Evolutionary conservation across 2,329 filamentous ascomycete species (phyloP).

Genomic region (Lachnellula hyalina): DNA sequence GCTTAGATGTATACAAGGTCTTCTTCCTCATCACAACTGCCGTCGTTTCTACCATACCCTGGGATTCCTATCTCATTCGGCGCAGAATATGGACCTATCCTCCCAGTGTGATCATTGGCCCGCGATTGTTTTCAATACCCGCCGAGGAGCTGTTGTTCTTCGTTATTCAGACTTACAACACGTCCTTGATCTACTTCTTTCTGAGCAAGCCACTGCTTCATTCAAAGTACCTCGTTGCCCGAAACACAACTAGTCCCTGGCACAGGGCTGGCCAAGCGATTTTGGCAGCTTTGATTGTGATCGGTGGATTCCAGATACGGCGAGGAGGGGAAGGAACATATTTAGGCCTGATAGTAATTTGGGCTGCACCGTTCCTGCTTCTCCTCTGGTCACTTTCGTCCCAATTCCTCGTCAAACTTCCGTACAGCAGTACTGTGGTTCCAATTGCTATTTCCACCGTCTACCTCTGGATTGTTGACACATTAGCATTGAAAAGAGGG

Average conservation of each 20-base stretch:
- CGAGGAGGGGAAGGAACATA: conserved; percentile 53
- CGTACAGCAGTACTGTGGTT: conserved; percentile 49
- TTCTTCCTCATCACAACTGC: conserved; percentile 56
- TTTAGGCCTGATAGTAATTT: conserved; percentile 62
- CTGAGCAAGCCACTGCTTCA: conserved; percentile 59
- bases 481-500: conserved; percentile 58
- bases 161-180: conserved; percentile 70
- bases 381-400: conserved; percentile 60
- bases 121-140: conserved; percentile 59
- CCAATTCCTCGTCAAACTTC: conserved; percentile 57
- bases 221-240: conserved; percentile 41
- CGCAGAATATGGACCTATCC: conserved; percentile 68
- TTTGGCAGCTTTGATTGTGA: conserved; percentile 39
- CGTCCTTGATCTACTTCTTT: conserved; percentile 61
- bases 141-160: conserved; percentile 74
- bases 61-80: conserved; percentile 71
- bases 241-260: conserved; percentile 18
- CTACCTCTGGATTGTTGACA: conserved; percentile 70
- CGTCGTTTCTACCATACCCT: conserved; percentile 64
- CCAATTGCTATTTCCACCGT: conserved; percentile 60
- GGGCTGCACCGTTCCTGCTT: conserved; percentile 62
- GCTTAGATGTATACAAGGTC: conserved; percentile 58
- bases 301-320: conserved; percentile 42
- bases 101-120: conserved; percentile 56
- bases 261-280: conserved; percentile 46